Evolutionary conservation across 495 filamentous ascomycete genomes (phyloP).

Genomic region (Viridothelium virens): DNA sequence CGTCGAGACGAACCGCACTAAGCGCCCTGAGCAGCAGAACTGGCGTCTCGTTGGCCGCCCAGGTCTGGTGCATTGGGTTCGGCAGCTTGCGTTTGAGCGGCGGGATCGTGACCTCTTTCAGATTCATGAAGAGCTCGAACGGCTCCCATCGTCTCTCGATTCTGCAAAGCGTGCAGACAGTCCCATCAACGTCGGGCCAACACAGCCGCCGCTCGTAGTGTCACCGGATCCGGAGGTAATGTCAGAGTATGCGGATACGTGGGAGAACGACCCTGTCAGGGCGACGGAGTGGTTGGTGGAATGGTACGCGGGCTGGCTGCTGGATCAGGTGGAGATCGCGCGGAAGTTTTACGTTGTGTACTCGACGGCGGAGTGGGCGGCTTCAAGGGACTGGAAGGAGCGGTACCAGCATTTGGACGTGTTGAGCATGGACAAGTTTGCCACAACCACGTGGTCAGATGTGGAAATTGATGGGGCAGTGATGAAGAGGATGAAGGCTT

Average conservation of each 20-base stretch:
- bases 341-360: conserved; percentile 21
- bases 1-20: conserved; percentile 4
- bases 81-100: conserved; percentile 9
- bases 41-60: conserved; percentile 21
- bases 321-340: conserved; percentile 1
- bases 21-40: conserved; percentile 8
- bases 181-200: background rate
- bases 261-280: conserved; percentile 15
- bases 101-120: background rate
- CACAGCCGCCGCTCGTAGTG: conserved; percentile 13
- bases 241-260: conserved; percentile 14
- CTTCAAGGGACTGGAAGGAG: conserved; percentile 18
- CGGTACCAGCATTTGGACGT: conserved; percentile 21
- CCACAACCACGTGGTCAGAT: background rate
- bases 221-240: conserved; percentile 15
- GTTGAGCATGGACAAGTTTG: conserved; percentile 5
- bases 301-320: conserved; percentile 19
- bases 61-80: conserved; percentile 18
- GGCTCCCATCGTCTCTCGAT: background rate
- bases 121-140: background rate
- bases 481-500: background rate
- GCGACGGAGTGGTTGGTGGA: conserved; percentile 22
- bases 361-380: conserved; percentile 14
- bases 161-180: background rate
- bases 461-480: background rate